Evolutionary conservation across 805 yeast genomes (phyloP).

Genomic region (Maudiozyma barnettii): DNA sequence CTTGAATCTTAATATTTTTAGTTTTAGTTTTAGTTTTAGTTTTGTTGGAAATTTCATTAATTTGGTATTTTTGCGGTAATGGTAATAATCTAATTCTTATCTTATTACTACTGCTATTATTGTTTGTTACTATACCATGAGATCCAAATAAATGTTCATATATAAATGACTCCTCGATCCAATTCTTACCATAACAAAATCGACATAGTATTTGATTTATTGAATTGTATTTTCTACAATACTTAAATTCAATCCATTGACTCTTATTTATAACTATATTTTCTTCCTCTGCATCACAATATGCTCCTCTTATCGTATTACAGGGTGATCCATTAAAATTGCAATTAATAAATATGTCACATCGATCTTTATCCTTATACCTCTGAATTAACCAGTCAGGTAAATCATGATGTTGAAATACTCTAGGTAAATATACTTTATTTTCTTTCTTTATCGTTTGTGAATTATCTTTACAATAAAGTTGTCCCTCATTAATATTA

Average conservation of each 20-base stretch:
- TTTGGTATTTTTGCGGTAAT: conserved; percentile 10
- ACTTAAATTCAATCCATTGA: conserved; percentile 7
- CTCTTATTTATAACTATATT: neutral
- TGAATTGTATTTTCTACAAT: conserved; percentile 4
- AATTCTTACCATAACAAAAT: conserved; percentile 17
- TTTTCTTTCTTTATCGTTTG: neutral
- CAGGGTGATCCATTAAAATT: neutral
- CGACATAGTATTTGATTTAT: conserved; percentile 14
- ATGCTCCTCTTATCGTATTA: neutral
- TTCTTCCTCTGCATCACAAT: neutral
- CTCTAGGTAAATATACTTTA: conserved; percentile 9
- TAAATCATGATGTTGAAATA: conserved; percentile 17
- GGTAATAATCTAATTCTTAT: conserved; percentile 7
- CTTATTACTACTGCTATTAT: neutral
- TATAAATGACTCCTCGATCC: conserved; percentile 8
- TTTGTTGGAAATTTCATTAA: conserved; percentile 7
- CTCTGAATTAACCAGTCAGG: conserved; percentile 8
- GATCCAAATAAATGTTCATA: conserved; percentile 17
- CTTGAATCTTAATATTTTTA: neutral
- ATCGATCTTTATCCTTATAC: neutral
- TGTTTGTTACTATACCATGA: conserved; percentile 15
- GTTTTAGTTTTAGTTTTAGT: neutral
- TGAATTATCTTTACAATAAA: neutral
- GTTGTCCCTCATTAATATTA: neutral
- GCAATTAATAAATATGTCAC: neutral